phyloP scores from a whole-genome alignment of 2,329 filamentous ascomycete genomes.

The Fusarium longipes region DNA sequence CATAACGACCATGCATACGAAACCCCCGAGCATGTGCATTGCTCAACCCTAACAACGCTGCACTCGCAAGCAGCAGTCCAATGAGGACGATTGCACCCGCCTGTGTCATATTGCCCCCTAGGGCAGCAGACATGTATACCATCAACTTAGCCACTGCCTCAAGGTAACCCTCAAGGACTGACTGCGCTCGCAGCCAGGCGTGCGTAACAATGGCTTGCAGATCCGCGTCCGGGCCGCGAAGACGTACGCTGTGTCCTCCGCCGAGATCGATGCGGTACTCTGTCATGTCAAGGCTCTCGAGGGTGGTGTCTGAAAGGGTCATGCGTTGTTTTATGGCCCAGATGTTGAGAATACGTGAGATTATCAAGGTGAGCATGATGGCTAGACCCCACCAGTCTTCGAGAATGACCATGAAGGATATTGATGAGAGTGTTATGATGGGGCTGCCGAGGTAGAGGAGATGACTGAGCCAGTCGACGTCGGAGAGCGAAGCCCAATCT shows the following conservation, averaged over 20 bases:
- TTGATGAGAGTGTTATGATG: conserved; percentile 57
- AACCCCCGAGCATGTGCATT: conserved; percentile 62
- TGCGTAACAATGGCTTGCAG: conserved; percentile 69
- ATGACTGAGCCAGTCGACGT: conserved; percentile 61
- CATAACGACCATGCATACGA: conserved; percentile 63
- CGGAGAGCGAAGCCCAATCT: conserved; percentile 37
- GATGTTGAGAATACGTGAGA: conserved; percentile 67
- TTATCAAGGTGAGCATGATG: conserved; percentile 61
- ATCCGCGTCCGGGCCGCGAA: conserved; percentile 66
- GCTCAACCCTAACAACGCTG: conserved; percentile 64
- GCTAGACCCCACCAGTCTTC: conserved; percentile 65
- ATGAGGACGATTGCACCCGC: conserved; percentile 64
- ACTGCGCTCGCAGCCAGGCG: conserved; percentile 65
- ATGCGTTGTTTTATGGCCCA: conserved; percentile 65
- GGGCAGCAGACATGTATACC: conserved; percentile 67
- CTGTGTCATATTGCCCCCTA: conserved; percentile 67
- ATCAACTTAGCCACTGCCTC: conserved; percentile 66
- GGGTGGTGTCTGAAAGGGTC: conserved; percentile 1
- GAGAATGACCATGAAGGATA: conserved; percentile 59
- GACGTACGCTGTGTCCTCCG: conserved; percentile 61
- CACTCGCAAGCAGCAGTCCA: conserved; percentile 62
- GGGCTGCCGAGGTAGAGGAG: conserved; percentile 61
- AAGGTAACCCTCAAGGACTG: conserved; percentile 61
- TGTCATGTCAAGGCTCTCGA: conserved; percentile 35
- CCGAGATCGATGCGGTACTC: conserved; percentile 66